Evolutionary conservation across 345 rosid species (phyloP).

Genomic region (Odontarrhena argentea): DNA sequence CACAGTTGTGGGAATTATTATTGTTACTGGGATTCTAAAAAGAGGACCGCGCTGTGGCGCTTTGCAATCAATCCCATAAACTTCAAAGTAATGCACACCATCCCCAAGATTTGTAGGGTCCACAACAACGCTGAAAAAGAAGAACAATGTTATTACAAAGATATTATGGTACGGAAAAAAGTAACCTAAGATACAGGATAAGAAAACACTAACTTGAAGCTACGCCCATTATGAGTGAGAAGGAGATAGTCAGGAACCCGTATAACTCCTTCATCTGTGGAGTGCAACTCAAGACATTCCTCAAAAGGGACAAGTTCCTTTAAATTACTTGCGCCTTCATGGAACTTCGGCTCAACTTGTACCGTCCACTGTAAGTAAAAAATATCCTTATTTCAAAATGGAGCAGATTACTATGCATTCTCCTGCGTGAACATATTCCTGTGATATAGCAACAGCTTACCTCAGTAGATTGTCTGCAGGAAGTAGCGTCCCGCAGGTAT

Average conservation of each 20-base stretch:
- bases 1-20: conserved; percentile 74
- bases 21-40: conserved; percentile 85
- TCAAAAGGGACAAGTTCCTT: conserved; percentile 94
- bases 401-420: conserved; percentile 27
- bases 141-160: conserved; percentile 19
- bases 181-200: conserved; percentile 22
- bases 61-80: conserved; percentile 90
- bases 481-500: conserved; percentile 79
- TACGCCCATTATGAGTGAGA: conserved; percentile 86
- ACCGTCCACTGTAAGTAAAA: conserved; percentile 76
- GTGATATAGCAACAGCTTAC: conserved; percentile 45
- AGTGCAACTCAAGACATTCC: conserved; percentile 81
- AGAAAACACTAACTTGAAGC: conserved; percentile 80
- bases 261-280: conserved; percentile 69
- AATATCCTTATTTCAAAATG: conserved; percentile 32
- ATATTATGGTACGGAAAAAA: conserved; percentile 22
- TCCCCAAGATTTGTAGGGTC: conserved; percentile 80
- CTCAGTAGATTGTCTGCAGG: conserved; percentile 77
- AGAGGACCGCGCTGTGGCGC: conserved; percentile 92
- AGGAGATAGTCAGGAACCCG: conserved; percentile 85
- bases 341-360: conserved; percentile 89
- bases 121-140: conserved; percentile 77
- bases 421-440: conserved; percentile 11
- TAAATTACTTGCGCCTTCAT: conserved; percentile 86
- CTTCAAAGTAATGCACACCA: conserved; percentile 92